Evolutionary conservation across 2,329 filamentous ascomycete genomes (phyloP).

Genomic region (Aspergillus sp.): DNA sequence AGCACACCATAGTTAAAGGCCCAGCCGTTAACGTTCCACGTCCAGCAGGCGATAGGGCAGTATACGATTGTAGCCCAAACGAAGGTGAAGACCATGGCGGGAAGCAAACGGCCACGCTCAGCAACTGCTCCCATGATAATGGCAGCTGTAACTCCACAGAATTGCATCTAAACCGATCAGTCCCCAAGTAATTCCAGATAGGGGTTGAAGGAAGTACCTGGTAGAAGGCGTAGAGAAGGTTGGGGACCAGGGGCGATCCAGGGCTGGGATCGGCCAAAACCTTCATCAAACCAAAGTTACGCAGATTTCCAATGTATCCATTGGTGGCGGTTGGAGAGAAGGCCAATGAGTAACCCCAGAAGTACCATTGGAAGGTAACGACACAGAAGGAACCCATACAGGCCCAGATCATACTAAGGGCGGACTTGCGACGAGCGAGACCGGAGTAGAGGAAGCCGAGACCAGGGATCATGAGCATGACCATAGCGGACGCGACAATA

Average conservation of each 20-base stretch:
- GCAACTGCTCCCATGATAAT: constrained; percentile 91
- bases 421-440: constrained; percentile 95
- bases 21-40: constrained; percentile 95
- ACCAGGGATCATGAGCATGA: constrained; percentile 93
- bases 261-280: constrained; percentile 81
- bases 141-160: constrained; percentile 87
- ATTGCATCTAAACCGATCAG: constrained; percentile 73
- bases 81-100: constrained; percentile 93
- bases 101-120: constrained; percentile 88
- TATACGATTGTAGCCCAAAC: constrained; percentile 97
- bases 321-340: constrained; percentile 81
- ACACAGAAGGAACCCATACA: constrained; percentile 92
- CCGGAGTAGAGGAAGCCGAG: constrained; percentile 98
- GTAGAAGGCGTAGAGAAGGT: constrained; percentile 91
- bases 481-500: constrained; percentile 84
- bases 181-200: too few relatives aligned
- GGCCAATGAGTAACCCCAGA: constrained; percentile 96
- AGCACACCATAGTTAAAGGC: constrained; percentile 85
- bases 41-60: constrained; percentile 95
- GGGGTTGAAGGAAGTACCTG: constrained; percentile 54
- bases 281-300: constrained; percentile 84
- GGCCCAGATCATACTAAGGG: constrained; percentile 94
- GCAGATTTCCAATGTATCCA: constrained; percentile 87
- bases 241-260: constrained; percentile 83
- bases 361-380: constrained; percentile 98